phyloP scores from a whole-genome alignment of 345 rosid species.

The Acer campestre region DNA sequence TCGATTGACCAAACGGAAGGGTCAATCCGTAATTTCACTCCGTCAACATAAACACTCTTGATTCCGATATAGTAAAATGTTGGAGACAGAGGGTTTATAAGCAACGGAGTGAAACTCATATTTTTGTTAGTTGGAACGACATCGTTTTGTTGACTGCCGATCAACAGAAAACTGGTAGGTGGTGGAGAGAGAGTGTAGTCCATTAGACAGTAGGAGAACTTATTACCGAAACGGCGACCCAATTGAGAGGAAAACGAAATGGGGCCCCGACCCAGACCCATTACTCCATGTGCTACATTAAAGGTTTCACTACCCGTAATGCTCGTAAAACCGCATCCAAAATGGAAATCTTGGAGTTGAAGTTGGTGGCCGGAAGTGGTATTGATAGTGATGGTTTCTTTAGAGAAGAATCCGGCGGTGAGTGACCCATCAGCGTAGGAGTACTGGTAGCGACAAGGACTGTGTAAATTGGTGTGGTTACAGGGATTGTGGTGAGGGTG shows the following conservation, averaged over 20 bases:
- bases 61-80: conserved; percentile 73
- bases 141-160: conserved; percentile 40
- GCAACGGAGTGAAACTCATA: conserved; percentile 62
- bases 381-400: conserved; percentile 59
- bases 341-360: conserved; percentile 44
- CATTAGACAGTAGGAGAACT: conserved; percentile 82
- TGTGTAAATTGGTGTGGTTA: conserved; percentile 62
- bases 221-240: conserved; percentile 73
- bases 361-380: conserved; percentile 50
- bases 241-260: conserved; percentile 80
- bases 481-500: conserved; percentile 52
- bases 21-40: conserved; percentile 50
- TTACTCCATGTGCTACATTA: conserved; percentile 80
- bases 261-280: conserved; percentile 88
- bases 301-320: conserved; percentile 58
- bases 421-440: conserved; percentile 69
- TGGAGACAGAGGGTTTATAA: conserved; percentile 59
- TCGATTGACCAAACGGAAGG: conserved; percentile 79
- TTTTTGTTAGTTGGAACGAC: conserved; percentile 16
- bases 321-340: conserved; percentile 85
- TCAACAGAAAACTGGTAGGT: conserved; percentile 72
- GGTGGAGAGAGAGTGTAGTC: conserved; percentile 86
- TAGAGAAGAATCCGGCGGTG: conserved; percentile 67
- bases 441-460: conserved; percentile 79
- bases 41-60: conserved; percentile 47